Evolutionary conservation across 176 grass and related monocot species (phyloP), one percentile per base, ranked within the genome.

Genomic region (Lolium multiflorum): DNA sequence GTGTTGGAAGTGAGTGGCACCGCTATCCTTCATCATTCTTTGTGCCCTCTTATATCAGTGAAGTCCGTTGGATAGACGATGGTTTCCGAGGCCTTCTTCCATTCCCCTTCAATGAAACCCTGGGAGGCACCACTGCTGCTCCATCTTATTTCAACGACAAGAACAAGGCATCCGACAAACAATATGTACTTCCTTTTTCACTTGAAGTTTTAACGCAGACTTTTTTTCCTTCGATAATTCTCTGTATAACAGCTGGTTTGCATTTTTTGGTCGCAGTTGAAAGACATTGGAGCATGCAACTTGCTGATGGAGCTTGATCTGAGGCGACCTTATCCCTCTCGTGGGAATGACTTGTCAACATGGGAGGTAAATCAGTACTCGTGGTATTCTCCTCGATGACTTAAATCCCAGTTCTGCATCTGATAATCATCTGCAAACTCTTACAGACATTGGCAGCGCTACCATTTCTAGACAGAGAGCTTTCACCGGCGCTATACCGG

Each of bases 1-100:
- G 97, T 65, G 83, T 96, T 75, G 97, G 97, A 72, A 94, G 94
- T 84, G 97, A 99, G 59, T 99, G 97, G 97, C 97, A 99, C 75
- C 90, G 97, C 10, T 99, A 94, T 71, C 94, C 97, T 16, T 99
- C 97, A 46, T 99, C 94, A 3, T 99, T 99, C 68, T 99, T 99
- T 35, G 48, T 99, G 78, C 97, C 97, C 6, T 83, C 91, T 3
- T 96, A 96, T 88, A 87, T 99, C 62, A 89, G 86, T 22, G 93
- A 99, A 91, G 97, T 99, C 67, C 83, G 92, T 65, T 99, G 93
- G 97, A 88, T 99, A 77, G 93, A 99, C 38, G 97, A 99, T 80
- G 97, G 97, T 59, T 99, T 99, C 76, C 81, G 91, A 71, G 97
- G 97, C 15, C 89, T 99, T 58, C 97, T 99, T 85, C 93, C 97